Evolutionary conservation across 73 alveolate species (phyloP), one percentile per base, ranked within the genome.

Genomic region (Blepharisma stoltei): DNA sequence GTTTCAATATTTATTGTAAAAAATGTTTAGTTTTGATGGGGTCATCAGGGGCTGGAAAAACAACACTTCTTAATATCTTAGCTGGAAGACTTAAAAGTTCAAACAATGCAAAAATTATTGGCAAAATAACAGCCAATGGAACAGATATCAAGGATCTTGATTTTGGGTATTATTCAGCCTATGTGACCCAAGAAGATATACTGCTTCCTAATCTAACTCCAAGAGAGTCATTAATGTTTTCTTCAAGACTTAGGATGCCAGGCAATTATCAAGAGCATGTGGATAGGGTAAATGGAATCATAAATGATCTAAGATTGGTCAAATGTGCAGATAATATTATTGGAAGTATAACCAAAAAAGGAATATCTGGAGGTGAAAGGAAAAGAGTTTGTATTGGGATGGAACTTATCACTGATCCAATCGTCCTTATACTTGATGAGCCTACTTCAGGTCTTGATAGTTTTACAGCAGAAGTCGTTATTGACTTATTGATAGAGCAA

Each of bases 41-140:
- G n/a, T 67, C 95, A 37, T 85, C 92, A 25, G 95, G 95, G 14
- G 85, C 92, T 14, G 95, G 95, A 43, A 88, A 88, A 54, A 88
- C 95, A 6, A 54, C 95, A 1, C 83, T 88, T 20, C 81, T 88
- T 37, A 88, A 85, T 73, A 67, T 88, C 9, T 76, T 88, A 53
- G 66, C 85, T 21, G 45, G 67, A 21, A 53, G 88, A 38, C 48
- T 81, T 8, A 21, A 21, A 6, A 52, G 54, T 8, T 43, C 67
- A n/a, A 55, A 25, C 23, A 81, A 70, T 7, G 77, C 45, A 14
- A 11, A 53, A 6, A 20, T 70, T 5, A 46, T 37, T 32, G 91
- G 85, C 4, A 53, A 70, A 70, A 70, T 81, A 18, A 11, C 32
- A 18, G 86, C 83, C 32, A 83, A 83, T 49, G 18, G 66, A 55